Percentiles rank a stretch among this genome's conserved stretches.
These are phyloP conservation scores for Sugiyamaella lignohabitans DNA, from an alignment of 805 yeast species.

Conservation along the genomic window DNA sequence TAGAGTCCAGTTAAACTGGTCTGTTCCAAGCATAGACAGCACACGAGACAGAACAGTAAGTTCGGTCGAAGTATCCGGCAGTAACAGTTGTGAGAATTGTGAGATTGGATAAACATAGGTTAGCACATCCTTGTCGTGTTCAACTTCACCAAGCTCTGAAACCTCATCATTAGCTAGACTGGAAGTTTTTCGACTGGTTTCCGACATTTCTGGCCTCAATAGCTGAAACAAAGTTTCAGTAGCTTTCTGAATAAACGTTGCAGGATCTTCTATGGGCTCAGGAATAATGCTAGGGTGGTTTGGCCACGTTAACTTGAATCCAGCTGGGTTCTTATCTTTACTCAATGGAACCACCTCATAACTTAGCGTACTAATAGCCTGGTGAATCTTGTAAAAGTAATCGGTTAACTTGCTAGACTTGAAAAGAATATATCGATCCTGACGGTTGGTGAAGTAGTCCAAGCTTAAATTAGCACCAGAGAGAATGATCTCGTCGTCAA, in stretches of 20 bases:
- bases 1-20: slow-evolving; percentile 65
- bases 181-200: background rate
- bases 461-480: slow-evolving; percentile 87
- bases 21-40: slow-evolving; percentile 50
- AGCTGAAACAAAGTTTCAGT: slow-evolving; percentile 53
- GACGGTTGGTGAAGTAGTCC: slow-evolving; percentile 92
- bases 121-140: slow-evolving; percentile 29
- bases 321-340: slow-evolving; percentile 33
- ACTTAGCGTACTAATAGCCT: slow-evolving; percentile 61
- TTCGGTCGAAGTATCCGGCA: slow-evolving; percentile 72
- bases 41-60: slow-evolving; percentile 59
- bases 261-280: slow-evolving; percentile 46
- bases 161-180: slow-evolving; percentile 23
- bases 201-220: slow-evolving; percentile 35
- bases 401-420: slow-evolving; percentile 51
- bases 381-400: slow-evolving; percentile 68
- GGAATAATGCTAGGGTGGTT: slow-evolving; percentile 47
- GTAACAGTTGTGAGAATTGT: slow-evolving; percentile 78
- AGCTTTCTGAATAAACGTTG: slow-evolving; percentile 31
- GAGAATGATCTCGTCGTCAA: slow-evolving; percentile 81
- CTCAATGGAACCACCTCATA: slow-evolving; percentile 49
- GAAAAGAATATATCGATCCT: slow-evolving; percentile 83
- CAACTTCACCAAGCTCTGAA: background rate
- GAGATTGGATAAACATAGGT: slow-evolving; percentile 86
- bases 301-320: slow-evolving; percentile 71